Percentiles rank a stretch among this genome's conserved stretches.
phyloP scores from a whole-genome alignment of 345 rosid genomes.

The Eucalyptus virginea region DNA sequence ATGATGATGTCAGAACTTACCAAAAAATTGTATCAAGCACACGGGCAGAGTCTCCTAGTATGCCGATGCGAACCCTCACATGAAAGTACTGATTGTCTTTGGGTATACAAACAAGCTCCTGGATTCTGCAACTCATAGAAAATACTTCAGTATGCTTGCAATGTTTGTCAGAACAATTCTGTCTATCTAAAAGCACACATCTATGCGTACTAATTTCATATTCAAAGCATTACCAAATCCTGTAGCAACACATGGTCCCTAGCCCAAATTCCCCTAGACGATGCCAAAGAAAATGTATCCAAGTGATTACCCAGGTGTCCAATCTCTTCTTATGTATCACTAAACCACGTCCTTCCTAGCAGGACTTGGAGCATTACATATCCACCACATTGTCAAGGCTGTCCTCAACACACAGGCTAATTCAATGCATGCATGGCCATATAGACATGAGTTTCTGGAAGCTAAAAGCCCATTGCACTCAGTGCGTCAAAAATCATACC shows the following conservation, averaged over 20 bases:
- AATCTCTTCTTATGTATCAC: not conserved
- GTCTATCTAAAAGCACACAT: not conserved
- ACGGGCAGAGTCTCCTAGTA: constrained; percentile 87
- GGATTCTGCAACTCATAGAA: constrained; percentile 46
- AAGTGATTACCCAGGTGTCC: not conserved
- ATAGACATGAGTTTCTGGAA: not conserved
- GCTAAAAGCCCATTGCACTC: not conserved
- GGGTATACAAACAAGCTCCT: constrained; percentile 79
- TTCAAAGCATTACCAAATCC: not conserved
- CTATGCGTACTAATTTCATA: not conserved
- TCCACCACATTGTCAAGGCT: not conserved
- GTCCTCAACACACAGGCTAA: not conserved
- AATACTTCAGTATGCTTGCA: not conserved
- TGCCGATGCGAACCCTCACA: constrained; percentile 81
- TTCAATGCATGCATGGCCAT: not conserved
- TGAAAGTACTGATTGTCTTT: constrained; percentile 57
- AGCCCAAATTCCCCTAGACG: not conserved
- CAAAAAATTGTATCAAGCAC: constrained; percentile 39
- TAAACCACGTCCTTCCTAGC: not conserved
- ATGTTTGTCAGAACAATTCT: not conserved
- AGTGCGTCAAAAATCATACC: constrained; percentile 20
- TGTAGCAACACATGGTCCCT: not conserved
- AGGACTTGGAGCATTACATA: not conserved
- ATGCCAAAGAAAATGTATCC: not conserved
- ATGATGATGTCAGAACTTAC: constrained; percentile 10